A percentile compares a stretch with the other conserved stretches of the same genome.
phyloP scores from a whole-genome alignment of 2,329 filamentous ascomycete species.

The Metarhizium robertsii region DNA sequence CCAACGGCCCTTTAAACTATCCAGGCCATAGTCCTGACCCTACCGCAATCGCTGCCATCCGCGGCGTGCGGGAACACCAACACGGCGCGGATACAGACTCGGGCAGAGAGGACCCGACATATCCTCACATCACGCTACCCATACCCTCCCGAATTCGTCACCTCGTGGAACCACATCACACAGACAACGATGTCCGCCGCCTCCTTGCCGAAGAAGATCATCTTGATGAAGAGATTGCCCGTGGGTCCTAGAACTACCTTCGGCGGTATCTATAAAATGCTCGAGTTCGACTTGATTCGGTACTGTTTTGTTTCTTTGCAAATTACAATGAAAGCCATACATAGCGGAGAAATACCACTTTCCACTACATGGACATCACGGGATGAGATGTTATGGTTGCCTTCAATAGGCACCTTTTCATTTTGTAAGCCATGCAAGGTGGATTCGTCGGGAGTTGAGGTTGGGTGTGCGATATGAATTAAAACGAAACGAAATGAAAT shows the following conservation, averaged over 20 bases:
- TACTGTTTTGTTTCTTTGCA: no score
- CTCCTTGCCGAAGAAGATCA: conserved; percentile 49
- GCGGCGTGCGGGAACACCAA: background rate
- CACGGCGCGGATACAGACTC: background rate
- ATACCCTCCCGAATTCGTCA: background rate
- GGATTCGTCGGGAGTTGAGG: no score
- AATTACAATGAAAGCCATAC: no score
- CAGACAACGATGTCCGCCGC: conserved; percentile 12
- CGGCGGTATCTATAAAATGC: background rate
- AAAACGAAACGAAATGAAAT: background rate
- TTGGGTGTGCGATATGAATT: no score
- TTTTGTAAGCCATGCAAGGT: no score
- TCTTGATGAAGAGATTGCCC: conserved; percentile 44
- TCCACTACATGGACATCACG: no score
- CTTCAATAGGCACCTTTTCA: no score
- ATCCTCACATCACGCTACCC: background rate
- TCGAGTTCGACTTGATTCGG: background rate
- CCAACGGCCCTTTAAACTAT: background rate
- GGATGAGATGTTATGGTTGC: no score
- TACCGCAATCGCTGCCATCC: background rate
- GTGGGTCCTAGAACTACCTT: background rate
- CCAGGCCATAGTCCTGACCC: background rate
- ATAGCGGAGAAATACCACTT: no score
- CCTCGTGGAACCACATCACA: background rate
- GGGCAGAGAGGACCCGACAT: background rate